These are phyloP conservation scores for Colletotrichum salicis DNA, from an alignment of 2,329 filamentous ascomycete species.

Conservation along the genomic window DNA sequence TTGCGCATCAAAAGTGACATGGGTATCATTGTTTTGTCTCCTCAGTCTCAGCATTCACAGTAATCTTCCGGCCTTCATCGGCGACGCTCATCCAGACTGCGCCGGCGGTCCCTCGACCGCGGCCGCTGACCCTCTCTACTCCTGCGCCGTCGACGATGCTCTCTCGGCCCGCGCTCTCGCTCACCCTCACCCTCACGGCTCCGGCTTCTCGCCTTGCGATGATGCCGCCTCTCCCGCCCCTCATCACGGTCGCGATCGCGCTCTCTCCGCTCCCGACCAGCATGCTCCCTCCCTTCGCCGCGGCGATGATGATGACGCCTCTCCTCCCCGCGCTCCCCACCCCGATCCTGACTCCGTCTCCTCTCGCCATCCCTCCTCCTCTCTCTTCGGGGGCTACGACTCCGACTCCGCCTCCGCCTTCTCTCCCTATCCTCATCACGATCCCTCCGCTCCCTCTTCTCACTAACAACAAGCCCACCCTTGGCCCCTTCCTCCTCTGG, in stretches of 20 bases:
- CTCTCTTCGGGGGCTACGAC: slow-evolving; percentile 41
- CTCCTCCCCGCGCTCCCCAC: slow-evolving; percentile 20
- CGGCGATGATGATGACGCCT: slow-evolving; percentile 4
- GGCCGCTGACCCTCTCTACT: slow-evolving; percentile 23
- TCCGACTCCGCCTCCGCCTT: slow-evolving; percentile 50
- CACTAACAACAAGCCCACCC: slow-evolving; percentile 35
- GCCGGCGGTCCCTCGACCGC: slow-evolving; percentile 23
- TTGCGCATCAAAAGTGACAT: background rate
- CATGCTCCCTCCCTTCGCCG: slow-evolving; percentile 12
- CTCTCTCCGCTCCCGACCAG: slow-evolving; percentile 14
- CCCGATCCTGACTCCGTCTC: slow-evolving; percentile 23
- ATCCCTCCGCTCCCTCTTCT: slow-evolving; percentile 39
- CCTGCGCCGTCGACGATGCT: slow-evolving; percentile 30
- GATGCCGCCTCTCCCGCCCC: slow-evolving; percentile 26
- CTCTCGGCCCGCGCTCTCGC: slow-evolving; percentile 15
- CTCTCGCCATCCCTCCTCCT: slow-evolving; percentile 42
- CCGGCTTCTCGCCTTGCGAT: slow-evolving; percentile 17
- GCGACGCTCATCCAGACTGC: slow-evolving; percentile 23
- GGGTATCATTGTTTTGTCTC: slow-evolving; percentile 1
- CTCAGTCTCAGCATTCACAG: background rate
- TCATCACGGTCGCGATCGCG: slow-evolving; percentile 24
- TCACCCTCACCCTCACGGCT: background rate
- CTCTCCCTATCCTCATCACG: slow-evolving; percentile 46
- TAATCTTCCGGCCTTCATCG: background rate
- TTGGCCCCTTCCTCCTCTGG: slow-evolving; percentile 32